phyloP scores from a whole-genome alignment of 1,284 basidiomycete species.

The Stygiomarasmius scandens region DNA sequence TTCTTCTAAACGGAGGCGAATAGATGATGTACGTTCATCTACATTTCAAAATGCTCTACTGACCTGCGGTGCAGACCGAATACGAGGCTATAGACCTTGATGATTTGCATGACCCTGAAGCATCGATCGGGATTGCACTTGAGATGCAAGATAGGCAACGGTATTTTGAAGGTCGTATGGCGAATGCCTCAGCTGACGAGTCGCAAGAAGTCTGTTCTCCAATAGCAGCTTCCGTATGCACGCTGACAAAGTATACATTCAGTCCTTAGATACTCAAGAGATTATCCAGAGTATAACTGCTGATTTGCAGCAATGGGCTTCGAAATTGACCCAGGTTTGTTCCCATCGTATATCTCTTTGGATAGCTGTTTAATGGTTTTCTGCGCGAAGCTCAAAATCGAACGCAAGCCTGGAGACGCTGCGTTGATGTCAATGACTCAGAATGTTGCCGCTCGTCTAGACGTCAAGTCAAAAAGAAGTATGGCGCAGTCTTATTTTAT shows the following conservation, averaged over 20 bases:
- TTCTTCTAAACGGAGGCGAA: slow-evolving; percentile 59
- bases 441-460: slow-evolving; percentile 69
- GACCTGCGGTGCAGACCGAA: slow-evolving; percentile 36
- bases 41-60: slow-evolving; percentile 16
- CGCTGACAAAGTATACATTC: too few relatives aligned
- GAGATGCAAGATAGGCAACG: slow-evolving; percentile 82
- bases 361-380: background rate
- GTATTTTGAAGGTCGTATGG: slow-evolving; percentile 71
- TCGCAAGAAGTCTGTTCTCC: slow-evolving; percentile 34
- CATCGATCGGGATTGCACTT: slow-evolving; percentile 71
- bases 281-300: slow-evolving; percentile 49
- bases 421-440: slow-evolving; percentile 77
- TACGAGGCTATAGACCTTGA: slow-evolving; percentile 84
- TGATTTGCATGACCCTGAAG: slow-evolving; percentile 76
- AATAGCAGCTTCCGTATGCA: too few relatives aligned
- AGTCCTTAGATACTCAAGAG: slow-evolving; percentile 45
- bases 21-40: slow-evolving; percentile 37
- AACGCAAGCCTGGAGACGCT: slow-evolving; percentile 64
- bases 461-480: slow-evolving; percentile 68
- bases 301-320: slow-evolving; percentile 60
- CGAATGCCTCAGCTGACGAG: slow-evolving; percentile 33
- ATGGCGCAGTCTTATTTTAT: slow-evolving; percentile 25
- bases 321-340: slow-evolving; percentile 52
- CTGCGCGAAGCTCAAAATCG: slow-evolving; percentile 56
- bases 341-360: background rate